These are phyloP conservation scores for Lasiosphaeria ovina DNA, from an alignment of 495 filamentous ascomycete species.

Conservation along the genomic window DNA sequence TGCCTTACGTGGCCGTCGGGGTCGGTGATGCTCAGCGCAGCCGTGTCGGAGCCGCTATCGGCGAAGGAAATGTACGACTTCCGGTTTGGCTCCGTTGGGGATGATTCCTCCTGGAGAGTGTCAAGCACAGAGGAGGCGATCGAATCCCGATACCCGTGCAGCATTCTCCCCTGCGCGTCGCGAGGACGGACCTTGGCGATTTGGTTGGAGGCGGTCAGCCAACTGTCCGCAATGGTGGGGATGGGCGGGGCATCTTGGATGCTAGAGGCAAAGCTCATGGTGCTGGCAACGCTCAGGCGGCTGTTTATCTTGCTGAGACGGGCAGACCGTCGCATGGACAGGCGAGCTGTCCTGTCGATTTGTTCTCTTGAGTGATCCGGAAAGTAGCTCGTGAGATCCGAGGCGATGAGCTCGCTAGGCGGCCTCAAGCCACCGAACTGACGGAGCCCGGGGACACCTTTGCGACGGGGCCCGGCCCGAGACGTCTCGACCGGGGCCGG, in stretches of 20 bases:
- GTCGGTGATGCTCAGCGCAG: conserved; percentile 65
- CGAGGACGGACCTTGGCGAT: conserved; percentile 48
- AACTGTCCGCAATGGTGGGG: conserved; percentile 92
- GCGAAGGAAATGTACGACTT: conserved; percentile 94
- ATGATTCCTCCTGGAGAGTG: conserved; percentile 77
- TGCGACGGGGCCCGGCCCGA: conserved; percentile 57
- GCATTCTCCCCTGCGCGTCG: conserved; percentile 38
- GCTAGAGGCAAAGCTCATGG: conserved; percentile 86
- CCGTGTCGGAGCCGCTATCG: conserved; percentile 71
- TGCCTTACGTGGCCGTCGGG: conserved; percentile 67
- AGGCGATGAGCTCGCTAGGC: conserved; percentile 95
- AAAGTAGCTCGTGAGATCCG: conserved; percentile 94
- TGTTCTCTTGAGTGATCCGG: conserved; percentile 89
- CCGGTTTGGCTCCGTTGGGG: conserved; percentile 80
- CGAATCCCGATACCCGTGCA: conserved; percentile 71
- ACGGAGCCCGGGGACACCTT: conserved; percentile 45
- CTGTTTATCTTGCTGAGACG: conserved; percentile 88
- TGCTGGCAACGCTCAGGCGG: conserved; percentile 90
- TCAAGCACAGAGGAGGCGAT: conserved; percentile 85
- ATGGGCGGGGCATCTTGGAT: conserved; percentile 87
- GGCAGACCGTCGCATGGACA: conserved; percentile 84
- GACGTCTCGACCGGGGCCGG: conserved; percentile 48
- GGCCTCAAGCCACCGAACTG: conserved; percentile 87
- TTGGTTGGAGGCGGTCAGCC: conserved; percentile 65
- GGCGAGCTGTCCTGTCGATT: conserved; percentile 88